Conservation (phyloP, 768 basidiomycete species). For the Galerina marginata region DNA sequence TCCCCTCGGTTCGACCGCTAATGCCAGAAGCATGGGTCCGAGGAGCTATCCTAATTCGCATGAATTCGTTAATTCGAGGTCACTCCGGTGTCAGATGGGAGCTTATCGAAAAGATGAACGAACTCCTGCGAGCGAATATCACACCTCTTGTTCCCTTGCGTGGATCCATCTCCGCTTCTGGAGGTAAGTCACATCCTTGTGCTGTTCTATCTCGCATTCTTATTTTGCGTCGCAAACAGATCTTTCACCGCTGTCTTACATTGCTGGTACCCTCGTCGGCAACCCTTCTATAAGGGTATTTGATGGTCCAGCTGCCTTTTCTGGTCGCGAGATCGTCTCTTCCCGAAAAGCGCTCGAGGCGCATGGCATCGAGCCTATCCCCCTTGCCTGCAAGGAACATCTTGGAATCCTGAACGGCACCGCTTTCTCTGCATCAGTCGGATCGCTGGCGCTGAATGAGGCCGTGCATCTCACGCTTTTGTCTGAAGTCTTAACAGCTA, state of each 20-base stretch:
- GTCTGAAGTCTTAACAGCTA: slow-evolving; percentile 77
- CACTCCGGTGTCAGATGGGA: slow-evolving; percentile 87
- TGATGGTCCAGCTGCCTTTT: slow-evolving; percentile 54
- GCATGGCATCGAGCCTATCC: slow-evolving; percentile 67
- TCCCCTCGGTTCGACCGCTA: slow-evolving; percentile 67
- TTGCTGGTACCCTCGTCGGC: slow-evolving; percentile 80
- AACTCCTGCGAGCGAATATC: slow-evolving; percentile 72
- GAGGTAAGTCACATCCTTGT: slow-evolving; percentile 51
- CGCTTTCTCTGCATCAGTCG: slow-evolving; percentile 83
- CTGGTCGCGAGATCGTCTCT: slow-evolving; percentile 55
- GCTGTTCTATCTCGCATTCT: slow-evolving; percentile 15
- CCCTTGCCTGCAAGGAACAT: slow-evolving; percentile 77
- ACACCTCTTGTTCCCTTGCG: slow-evolving; percentile 83
- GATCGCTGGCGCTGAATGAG: slow-evolving; percentile 73
- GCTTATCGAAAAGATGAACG: slow-evolving; percentile 79
- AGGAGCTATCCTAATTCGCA: slow-evolving; percentile 84
- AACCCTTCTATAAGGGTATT: slow-evolving; percentile 82
- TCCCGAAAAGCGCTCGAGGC: slow-evolving; percentile 61
- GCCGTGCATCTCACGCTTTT: slow-evolving; percentile 70
- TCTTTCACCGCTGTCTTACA: slow-evolving; percentile 81
- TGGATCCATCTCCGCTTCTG: slow-evolving; percentile 83
- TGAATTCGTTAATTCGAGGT: slow-evolving; percentile 88
- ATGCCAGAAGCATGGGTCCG: slow-evolving; percentile 93
- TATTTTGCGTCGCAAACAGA: slow-evolving; percentile 42
- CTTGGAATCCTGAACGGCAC: slow-evolving; percentile 86